A percentile compares a stretch with the other conserved stretches of the same genome.
These are phyloP conservation scores for Aeschynomene evenia DNA, from an alignment of 306 rosid genomes.

Conservation along the genomic window DNA sequence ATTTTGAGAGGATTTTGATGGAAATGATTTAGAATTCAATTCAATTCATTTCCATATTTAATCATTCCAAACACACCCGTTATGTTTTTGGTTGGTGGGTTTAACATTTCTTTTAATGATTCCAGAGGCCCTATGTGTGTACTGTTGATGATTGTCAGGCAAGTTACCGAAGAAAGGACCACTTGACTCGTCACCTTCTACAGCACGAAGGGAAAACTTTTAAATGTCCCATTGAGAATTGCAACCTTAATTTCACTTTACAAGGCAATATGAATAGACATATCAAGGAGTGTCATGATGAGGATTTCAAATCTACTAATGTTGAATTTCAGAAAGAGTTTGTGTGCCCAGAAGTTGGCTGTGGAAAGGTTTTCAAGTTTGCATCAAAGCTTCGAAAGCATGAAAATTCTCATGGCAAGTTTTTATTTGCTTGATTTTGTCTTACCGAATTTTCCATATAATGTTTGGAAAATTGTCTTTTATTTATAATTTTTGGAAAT, in stretches of 20 bases:
- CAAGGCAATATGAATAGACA: constrained; percentile 62
- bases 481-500: not conserved
- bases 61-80: no score
- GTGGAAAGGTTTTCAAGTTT: constrained; percentile 69
- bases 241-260: constrained; percentile 51
- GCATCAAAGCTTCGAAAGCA: constrained; percentile 60
- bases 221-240: constrained; percentile 63
- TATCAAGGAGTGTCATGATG: constrained; percentile 51
- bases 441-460: not conserved
- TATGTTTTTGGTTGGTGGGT: not conserved
- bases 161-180: constrained; percentile 87
- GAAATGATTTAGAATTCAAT: no score
- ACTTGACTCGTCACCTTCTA: constrained; percentile 75
- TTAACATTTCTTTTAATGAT: constrained; percentile 7
- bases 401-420: constrained; percentile 73
- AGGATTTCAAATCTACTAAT: constrained; percentile 19
- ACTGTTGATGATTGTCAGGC: constrained; percentile 62
- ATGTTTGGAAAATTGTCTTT: not conserved
- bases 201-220: constrained; percentile 67
- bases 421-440: not conserved
- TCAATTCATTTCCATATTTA: no score
- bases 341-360: constrained; percentile 64
- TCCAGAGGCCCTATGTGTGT: constrained; percentile 74
- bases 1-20: no score
- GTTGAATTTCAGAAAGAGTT: constrained; percentile 41